Evolutionary conservation across 352 stramenopile genomes (phyloP).

Genomic region (Peronospora destructor): DNA sequence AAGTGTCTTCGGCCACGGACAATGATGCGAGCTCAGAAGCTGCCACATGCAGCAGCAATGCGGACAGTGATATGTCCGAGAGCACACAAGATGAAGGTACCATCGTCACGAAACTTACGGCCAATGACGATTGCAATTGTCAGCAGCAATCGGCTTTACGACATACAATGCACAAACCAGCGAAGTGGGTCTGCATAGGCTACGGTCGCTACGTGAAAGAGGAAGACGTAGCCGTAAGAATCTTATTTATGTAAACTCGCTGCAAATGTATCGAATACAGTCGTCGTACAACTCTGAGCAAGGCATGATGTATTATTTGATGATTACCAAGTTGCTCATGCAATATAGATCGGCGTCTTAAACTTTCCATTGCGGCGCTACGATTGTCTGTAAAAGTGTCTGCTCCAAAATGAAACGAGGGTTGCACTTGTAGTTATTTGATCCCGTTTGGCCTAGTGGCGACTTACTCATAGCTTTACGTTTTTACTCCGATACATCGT

Average conservation of each 20-base stretch:
- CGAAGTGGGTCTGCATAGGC: slow-evolving; percentile 25
- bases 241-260: slow-evolving; percentile 13
- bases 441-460: too few species aligned
- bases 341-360: too few species aligned
- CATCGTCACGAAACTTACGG: not conserved
- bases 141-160: not conserved
- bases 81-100: slow-evolving; percentile 5
- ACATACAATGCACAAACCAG: slow-evolving; percentile 4
- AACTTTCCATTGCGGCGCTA: too few species aligned
- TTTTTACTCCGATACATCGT: too few species aligned
- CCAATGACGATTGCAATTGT: not conserved
- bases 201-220: slow-evolving; percentile 27
- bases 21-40: slow-evolving; percentile 21
- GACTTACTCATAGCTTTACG: too few species aligned
- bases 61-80: slow-evolving; percentile 13
- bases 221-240: not conserved
- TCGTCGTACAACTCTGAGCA: too few species aligned
- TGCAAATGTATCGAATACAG: too few species aligned
- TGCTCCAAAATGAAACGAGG: too few species aligned
- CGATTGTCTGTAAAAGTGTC: too few species aligned
- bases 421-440: too few species aligned
- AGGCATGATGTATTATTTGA: too few species aligned
- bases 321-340: too few species aligned
- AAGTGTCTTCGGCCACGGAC: slow-evolving; percentile 8
- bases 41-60: slow-evolving; percentile 18